Evolutionary conservation across 2,329 filamentous ascomycete genomes (phyloP).

Genomic region (Aspergillus phoenicis): DNA sequence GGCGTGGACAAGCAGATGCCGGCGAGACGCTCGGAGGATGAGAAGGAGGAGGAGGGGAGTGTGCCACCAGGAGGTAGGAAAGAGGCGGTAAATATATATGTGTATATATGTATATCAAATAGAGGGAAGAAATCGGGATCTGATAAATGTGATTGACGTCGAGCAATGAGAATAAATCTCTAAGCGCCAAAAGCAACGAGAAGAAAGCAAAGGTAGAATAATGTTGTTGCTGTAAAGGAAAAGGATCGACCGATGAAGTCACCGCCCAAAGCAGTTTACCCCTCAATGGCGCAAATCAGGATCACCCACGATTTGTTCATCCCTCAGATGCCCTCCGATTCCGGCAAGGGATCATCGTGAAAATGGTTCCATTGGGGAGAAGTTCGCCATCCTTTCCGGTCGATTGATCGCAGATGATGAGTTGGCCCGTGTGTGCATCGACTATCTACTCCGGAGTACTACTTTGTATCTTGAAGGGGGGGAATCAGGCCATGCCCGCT

Average conservation of each 20-base stretch:
- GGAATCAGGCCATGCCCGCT: background rate
- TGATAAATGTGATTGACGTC: background rate
- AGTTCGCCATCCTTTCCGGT: background rate
- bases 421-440: background rate
- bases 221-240: background rate
- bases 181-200: background rate
- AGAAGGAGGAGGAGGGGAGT: background rate
- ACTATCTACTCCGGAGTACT: too few species aligned
- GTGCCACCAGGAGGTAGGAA: background rate
- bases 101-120: too few species aligned
- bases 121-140: too few species aligned
- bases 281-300: background rate
- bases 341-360: too few species aligned
- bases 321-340: too few species aligned
- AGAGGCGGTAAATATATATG: background rate
- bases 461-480: too few species aligned
- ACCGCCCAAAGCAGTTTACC: slow-evolving; percentile 4
- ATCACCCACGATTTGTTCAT: too few species aligned
- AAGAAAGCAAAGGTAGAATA: background rate
- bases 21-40: background rate
- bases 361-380: too few species aligned
- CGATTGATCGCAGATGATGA: background rate
- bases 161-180: background rate
- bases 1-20: background rate
- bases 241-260: slow-evolving; percentile 11